Evolutionary conservation across 345 rosid genomes (phyloP).

Genomic region (Garcia nutans): DNA sequence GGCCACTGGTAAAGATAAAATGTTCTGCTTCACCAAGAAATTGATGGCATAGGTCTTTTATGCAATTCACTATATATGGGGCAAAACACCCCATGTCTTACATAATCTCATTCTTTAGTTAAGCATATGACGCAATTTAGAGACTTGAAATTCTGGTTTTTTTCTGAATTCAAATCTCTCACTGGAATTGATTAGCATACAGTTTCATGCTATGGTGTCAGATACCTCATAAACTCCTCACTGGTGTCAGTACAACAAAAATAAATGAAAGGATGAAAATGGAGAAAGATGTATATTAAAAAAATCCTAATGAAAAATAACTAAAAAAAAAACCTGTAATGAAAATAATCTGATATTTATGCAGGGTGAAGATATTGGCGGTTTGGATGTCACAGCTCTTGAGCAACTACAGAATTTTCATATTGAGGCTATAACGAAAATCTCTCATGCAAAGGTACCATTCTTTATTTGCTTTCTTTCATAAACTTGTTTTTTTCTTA

Average conservation of each 20-base stretch:
- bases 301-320: background rate
- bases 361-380: constrained; percentile 57
- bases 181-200: background rate
- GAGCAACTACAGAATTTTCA: constrained; percentile 61
- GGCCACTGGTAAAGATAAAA: background rate
- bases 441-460: constrained; percentile 53
- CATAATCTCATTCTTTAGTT: background rate
- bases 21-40: background rate
- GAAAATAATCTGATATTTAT: background rate
- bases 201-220: background rate
- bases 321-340: no score
- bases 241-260: background rate
- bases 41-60: background rate
- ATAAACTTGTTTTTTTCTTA: background rate
- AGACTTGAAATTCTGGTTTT: background rate
- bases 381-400: constrained; percentile 42
- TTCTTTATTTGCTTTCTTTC: background rate
- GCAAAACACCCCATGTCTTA: background rate
- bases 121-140: background rate
- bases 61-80: background rate
- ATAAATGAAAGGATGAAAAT: background rate
- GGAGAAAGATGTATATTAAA: background rate
- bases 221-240: background rate
- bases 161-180: background rate
- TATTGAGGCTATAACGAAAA: constrained; percentile 53